Percentiles rank a stretch among this genome's conserved stretches.
phyloP scores from a whole-genome alignment of 1,284 basidiomycete species.

The Amylostereum areolatum region DNA sequence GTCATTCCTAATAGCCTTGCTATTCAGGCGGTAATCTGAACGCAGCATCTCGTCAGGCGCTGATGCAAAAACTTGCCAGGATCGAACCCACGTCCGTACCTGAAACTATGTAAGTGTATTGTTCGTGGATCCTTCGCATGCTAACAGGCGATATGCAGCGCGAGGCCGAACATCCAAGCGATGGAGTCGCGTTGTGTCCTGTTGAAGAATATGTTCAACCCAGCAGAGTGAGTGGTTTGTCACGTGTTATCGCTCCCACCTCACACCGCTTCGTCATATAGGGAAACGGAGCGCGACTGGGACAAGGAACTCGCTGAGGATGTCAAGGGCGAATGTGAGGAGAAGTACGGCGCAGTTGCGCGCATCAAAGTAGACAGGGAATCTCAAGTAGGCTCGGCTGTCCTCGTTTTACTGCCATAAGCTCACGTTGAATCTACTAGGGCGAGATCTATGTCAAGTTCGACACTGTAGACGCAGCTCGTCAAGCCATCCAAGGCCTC shows the following conservation, averaged over 20 bases:
- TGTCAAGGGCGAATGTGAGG: constrained; percentile 89
- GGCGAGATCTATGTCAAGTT: constrained; percentile 99
- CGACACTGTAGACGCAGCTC: constrained; percentile 70
- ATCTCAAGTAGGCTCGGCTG: constrained; percentile 59
- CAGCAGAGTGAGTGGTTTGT: constrained; percentile 72
- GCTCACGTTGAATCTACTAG: constrained; percentile 34
- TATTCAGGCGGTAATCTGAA: constrained; percentile 82
- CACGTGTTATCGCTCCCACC: not conserved
- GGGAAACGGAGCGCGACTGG: constrained; percentile 95
- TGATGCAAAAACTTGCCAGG: constrained; percentile 99
- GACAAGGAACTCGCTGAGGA: constrained; percentile 95
- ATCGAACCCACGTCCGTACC: constrained; percentile 59
- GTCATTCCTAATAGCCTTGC: not conserved
- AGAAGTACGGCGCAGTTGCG: constrained; percentile 84
- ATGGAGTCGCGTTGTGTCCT: constrained; percentile 84
- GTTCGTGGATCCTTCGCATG: not conserved
- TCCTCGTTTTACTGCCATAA: not conserved
- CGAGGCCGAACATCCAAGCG: constrained; percentile 64
- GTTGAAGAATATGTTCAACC: constrained; percentile 95
- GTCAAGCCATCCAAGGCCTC: constrained; percentile 81
- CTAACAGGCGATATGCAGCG: constrained; percentile 27
- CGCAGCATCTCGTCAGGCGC: constrained; percentile 90
- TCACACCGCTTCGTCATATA: constrained; percentile 23
- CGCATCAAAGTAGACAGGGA: constrained; percentile 94
- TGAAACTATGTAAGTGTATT: constrained; percentile 49